Conservation (phyloP, 495 filamentous ascomycete genomes). For the Beverwykella pulmonaria region DNA sequence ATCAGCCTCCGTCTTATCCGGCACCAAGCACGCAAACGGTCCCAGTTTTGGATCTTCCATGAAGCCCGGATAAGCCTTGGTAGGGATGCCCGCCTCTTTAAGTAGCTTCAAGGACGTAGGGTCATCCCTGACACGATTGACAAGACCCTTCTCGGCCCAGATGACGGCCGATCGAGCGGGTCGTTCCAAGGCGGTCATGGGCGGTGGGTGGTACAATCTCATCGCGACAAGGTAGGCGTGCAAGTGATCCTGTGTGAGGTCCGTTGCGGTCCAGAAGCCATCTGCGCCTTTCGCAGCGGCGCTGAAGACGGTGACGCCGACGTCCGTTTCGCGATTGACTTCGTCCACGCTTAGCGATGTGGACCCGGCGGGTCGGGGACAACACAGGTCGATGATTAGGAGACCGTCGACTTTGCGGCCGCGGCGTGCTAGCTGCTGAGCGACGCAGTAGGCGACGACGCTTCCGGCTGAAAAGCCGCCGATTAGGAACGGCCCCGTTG, state of each 20-base stretch:
- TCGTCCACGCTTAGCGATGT: conserved; percentile 3
- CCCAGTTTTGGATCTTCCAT: conserved; percentile 34
- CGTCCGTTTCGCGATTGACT: not conserved
- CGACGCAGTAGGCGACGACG: conserved; percentile 31
- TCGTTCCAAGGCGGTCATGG: conserved; percentile 24
- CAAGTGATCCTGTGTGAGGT: conserved; percentile 15
- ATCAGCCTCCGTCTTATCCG: conserved; percentile 21
- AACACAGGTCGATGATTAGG: conserved; percentile 36
- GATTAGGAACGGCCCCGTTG: conserved; percentile 31
- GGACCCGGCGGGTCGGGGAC: too few species aligned
- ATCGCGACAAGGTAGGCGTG: conserved; percentile 17
- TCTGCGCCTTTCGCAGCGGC: not conserved
- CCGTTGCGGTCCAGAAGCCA: not conserved
- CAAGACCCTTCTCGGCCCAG: conserved; percentile 29
- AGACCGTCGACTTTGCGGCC: conserved; percentile 32
- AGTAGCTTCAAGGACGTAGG: conserved; percentile 11
- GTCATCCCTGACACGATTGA: conserved; percentile 18
- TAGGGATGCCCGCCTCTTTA: not conserved
- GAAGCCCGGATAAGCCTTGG: conserved; percentile 18
- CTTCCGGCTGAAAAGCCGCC: conserved; percentile 32
- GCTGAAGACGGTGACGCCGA: not conserved
- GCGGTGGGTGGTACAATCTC: conserved; percentile 16
- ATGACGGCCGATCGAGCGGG: conserved; percentile 25
- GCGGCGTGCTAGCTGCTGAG: conserved; percentile 20
- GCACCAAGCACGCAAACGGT: conserved; percentile 20